Evolutionary conservation across 306 rosid genomes (phyloP), one percentile per base, ranked within the genome.

Genomic region (Phaseolus lunatus): DNA sequence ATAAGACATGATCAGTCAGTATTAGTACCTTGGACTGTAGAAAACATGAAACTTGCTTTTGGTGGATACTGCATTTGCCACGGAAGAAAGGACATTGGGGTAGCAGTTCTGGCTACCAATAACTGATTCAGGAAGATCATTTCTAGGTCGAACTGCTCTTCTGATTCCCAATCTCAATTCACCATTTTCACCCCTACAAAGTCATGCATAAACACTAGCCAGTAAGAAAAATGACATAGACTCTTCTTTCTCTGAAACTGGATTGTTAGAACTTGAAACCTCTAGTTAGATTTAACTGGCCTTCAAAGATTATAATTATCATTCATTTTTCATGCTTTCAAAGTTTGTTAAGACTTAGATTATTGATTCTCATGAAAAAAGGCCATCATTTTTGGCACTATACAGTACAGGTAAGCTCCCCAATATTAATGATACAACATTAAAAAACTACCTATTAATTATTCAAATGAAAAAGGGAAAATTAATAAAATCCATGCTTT

Each of bases 151-250:
- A 81, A 81, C 85, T 76, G 97, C 90, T 87, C 94, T 93, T 85
- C 99, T 89, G 81, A 96, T 89, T 62, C 99, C 99, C 91, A 96
- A 81, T 75, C 99, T 91, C 73, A 96, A 85, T 85, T 92, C 98
- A 81, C 98, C 98, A 78, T 89, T 92, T 84, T 96, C 97, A 80
- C 98, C 96, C 90, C 99, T 96, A 72, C 75, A 84, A 72, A 78
- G 75, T 62, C 76, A 84, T 76, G 72, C 23, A 73, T 33, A 80
- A 48, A 52, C 33, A 37, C 12, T 39, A 9, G 44, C 44, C 10
- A 39, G 9, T 67, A 11, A 84, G 56, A 41, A 81, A 29, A 65
- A 52, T 33, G 44, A 23, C 54, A 49, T 24, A 24, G 14, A 35
- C 53, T 19, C 19, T 44, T 43, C 62, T 39, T 72, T 72, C 41